Conservation (phyloP, 78 protist genomes). For the Neovahlkampfia damariscottae region DNA sequence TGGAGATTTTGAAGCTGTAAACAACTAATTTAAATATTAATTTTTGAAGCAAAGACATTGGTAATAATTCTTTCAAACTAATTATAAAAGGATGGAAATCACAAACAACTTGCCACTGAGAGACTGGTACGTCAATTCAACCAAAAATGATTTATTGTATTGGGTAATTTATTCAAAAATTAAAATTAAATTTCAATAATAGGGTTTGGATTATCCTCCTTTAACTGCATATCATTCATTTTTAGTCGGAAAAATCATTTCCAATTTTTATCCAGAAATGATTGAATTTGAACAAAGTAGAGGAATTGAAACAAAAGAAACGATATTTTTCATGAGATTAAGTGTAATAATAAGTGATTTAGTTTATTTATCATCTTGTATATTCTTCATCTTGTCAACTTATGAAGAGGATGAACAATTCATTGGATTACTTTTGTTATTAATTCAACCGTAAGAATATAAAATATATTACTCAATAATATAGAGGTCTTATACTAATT, state of each 20-base stretch:
- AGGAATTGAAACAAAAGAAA: conserved; percentile 57
- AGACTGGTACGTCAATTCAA: conserved; percentile 28
- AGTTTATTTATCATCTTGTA: too few species aligned
- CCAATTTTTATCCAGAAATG: neutral
- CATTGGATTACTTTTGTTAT: conserved; percentile 28
- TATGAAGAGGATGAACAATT: too few species aligned
- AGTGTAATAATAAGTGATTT: conserved; percentile 59
- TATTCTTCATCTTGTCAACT: too few species aligned
- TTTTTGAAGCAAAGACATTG: conserved; percentile 97
- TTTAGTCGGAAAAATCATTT: conserved; percentile 7
- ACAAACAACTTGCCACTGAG: conserved; percentile 51
- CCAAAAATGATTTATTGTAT: conserved; percentile 79
- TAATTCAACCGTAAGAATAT: conserved; percentile 68
- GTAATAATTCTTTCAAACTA: too few species aligned
- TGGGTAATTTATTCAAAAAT: too few species aligned
- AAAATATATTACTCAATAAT: too few species aligned
- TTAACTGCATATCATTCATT: conserved; percentile 78
- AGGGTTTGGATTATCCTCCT: conserved; percentile 98
- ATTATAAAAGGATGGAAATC: conserved; percentile 99
- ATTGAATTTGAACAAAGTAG: conserved; percentile 61
- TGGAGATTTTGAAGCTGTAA: conserved; percentile 97
- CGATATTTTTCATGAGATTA: conserved; percentile 72
- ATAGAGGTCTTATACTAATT: conserved; percentile 58
- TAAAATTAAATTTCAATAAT: too few species aligned
- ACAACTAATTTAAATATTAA: too few species aligned